phyloP scores from a whole-genome alignment of 805 yeast species.

The Candida methanosorbosa region DNA sequence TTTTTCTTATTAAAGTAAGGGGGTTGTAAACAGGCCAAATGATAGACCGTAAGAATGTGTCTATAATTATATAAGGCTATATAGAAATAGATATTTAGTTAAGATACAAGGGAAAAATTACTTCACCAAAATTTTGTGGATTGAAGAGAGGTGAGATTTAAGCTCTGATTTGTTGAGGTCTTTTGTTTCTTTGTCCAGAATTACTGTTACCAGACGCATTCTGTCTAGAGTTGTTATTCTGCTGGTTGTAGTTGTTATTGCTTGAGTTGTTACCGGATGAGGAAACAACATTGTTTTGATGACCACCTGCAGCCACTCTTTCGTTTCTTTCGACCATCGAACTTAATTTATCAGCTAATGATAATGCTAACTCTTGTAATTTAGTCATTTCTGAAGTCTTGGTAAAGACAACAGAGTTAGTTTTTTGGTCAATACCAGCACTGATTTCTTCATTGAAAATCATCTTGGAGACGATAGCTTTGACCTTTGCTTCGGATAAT shows the following conservation, averaged over 20 bases:
- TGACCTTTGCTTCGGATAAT: slow-evolving; percentile 45
- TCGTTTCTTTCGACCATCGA: slow-evolving; percentile 80
- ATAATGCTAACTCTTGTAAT: slow-evolving; percentile 80
- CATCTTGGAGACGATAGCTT: slow-evolving; percentile 62
- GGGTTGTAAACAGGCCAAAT: no score
- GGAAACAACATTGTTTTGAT: slow-evolving; percentile 25
- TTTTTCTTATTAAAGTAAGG: no score
- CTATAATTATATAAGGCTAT: no score
- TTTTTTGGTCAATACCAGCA: slow-evolving; percentile 65
- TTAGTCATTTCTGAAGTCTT: slow-evolving; percentile 74
- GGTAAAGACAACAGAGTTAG: slow-evolving; percentile 55
- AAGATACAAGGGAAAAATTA: no score
- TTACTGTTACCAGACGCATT: slow-evolving; percentile 11
- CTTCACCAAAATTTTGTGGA: no score
- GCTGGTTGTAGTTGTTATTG: not conserved
- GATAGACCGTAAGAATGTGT: no score
- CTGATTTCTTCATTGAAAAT: slow-evolving; percentile 69
- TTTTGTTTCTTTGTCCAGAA: slow-evolving; percentile 16
- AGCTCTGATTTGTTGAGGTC: not conserved
- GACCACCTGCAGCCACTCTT: slow-evolving; percentile 72
- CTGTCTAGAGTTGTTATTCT: slow-evolving; percentile 2
- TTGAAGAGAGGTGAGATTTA: no score
- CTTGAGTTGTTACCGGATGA: slow-evolving; percentile 4
- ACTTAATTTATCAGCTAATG: slow-evolving; percentile 72
- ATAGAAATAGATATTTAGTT: no score